A percentile compares a stretch with the other conserved stretches of the same genome.
phyloP scores from a whole-genome alignment of 1,284 basidiomycete genomes.

The Ceratorhiza oryzae-sativae region DNA sequence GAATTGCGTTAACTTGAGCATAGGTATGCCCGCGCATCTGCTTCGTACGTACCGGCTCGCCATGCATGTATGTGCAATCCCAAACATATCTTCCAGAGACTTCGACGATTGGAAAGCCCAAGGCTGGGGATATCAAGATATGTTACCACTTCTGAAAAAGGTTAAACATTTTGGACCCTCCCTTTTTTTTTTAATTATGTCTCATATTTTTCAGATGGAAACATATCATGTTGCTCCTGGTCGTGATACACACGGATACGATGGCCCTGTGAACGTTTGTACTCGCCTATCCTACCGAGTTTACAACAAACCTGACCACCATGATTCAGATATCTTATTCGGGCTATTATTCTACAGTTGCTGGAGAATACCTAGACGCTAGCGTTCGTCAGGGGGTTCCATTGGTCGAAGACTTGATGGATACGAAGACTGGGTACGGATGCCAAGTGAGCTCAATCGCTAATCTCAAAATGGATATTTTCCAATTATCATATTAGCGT shows the following conservation, averaged over 20 bases:
- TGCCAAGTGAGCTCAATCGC: neutral
- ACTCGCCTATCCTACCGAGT: neutral
- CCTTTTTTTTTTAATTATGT: neutral
- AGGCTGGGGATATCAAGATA: slow-evolving; percentile 12
- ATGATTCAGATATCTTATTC: slow-evolving; percentile 15
- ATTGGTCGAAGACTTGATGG: slow-evolving; percentile 9
- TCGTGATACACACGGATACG: slow-evolving; percentile 21
- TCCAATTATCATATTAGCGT: no score
- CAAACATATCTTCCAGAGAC: slow-evolving; percentile 12
- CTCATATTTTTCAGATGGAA: neutral
- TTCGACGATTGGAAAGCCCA: slow-evolving; percentile 32
- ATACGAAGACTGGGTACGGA: slow-evolving; percentile 7
- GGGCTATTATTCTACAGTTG: slow-evolving; percentile 6
- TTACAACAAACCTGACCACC: neutral
- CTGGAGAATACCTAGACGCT: slow-evolving; percentile 26
- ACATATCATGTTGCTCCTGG: slow-evolving; percentile 27
- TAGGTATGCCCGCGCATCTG: no score
- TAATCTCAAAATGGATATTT: no score
- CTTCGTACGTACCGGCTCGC: no score
- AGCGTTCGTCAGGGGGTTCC: slow-evolving; percentile 1
- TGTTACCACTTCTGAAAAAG: slow-evolving; percentile 27
- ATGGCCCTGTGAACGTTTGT: slow-evolving; percentile 21
- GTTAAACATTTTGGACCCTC: neutral
- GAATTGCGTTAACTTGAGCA: no score
- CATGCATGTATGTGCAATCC: no score